Percentiles rank a stretch among this genome's conserved stretches.
phyloP scores from a whole-genome alignment of 139 green algal genomes.

The Coccomyxa sp. region DNA sequence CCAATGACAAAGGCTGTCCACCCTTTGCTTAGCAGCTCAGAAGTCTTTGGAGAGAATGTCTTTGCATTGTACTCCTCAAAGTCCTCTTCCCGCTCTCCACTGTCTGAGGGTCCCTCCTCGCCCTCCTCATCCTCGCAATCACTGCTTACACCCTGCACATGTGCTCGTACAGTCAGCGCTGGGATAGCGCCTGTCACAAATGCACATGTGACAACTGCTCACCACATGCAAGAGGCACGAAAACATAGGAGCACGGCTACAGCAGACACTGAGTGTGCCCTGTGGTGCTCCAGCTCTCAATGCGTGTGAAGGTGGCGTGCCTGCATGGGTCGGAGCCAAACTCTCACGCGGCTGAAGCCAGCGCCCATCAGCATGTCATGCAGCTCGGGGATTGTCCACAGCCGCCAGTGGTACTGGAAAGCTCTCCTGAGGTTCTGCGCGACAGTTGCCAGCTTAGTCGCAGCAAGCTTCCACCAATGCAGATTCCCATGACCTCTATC shows the following conservation, averaged over 20 bases:
- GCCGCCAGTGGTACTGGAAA: constrained; percentile 20
- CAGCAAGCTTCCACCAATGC: not conserved
- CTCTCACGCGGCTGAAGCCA: constrained; percentile 13
- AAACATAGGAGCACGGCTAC: no score
- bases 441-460: no score
- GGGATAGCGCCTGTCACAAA: no score
- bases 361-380: constrained; percentile 11
- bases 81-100: not conserved
- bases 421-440: constrained; percentile 7
- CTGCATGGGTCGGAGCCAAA: constrained; percentile 16
- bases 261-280: no score
- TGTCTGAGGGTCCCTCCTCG: not conserved
- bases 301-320: no score
- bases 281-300: no score
- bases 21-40: not conserved
- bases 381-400: constrained; percentile 24
- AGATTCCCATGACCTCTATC: not conserved
- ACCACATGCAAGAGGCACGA: no score
- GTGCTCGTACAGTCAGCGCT: no score
- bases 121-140: not conserved
- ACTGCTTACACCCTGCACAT: no score
- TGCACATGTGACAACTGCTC: no score
- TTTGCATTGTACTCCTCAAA: constrained; percentile 8
- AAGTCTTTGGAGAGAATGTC: not conserved
- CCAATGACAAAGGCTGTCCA: constrained; percentile 17